Conservation (phyloP, 495 filamentous ascomycete genomes). For the Hapsidospora chrysogenum region DNA sequence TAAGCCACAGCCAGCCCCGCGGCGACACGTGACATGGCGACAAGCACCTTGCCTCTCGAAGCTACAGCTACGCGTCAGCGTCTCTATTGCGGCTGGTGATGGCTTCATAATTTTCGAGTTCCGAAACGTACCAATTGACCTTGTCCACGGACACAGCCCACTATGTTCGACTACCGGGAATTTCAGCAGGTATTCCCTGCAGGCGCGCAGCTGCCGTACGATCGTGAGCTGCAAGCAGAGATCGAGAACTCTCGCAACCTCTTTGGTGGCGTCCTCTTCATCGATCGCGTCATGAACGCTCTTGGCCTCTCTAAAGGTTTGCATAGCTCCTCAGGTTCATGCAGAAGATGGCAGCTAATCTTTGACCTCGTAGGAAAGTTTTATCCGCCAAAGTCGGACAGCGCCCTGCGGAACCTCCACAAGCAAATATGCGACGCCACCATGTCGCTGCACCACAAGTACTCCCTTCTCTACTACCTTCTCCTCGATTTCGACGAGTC, state of each 20-base stretch:
- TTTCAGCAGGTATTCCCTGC: conserved; percentile 49
- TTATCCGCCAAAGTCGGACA: conserved; percentile 54
- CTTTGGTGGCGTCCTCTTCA: conserved; percentile 52
- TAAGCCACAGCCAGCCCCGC: no score
- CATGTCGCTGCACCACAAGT: conserved; percentile 52
- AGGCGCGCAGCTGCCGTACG: conserved; percentile 45
- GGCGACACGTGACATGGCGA: conserved; percentile 1
- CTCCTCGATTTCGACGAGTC: conserved; percentile 52
- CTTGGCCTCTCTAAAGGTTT: conserved; percentile 51
- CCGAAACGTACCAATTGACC: no score
- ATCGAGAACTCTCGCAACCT: conserved; percentile 45
- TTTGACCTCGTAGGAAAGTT: conserved; percentile 27
- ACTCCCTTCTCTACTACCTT: conserved; percentile 66
- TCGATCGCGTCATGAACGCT: conserved; percentile 54
- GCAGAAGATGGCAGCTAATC: conserved; percentile 1
- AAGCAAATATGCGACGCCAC: conserved; percentile 39
- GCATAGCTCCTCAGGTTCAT: background rate
- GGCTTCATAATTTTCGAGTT: no score
- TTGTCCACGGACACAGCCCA: no score
- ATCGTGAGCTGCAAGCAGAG: conserved; percentile 33
- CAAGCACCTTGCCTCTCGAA: no score
- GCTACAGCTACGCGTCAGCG: no score
- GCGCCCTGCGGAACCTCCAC: conserved; percentile 46
- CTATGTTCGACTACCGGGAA: conserved; percentile 30
- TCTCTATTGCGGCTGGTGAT: no score